Evolutionary conservation across 2,329 filamentous ascomycete species (phyloP).

Genomic region (Coleophoma crateriformis): DNA sequence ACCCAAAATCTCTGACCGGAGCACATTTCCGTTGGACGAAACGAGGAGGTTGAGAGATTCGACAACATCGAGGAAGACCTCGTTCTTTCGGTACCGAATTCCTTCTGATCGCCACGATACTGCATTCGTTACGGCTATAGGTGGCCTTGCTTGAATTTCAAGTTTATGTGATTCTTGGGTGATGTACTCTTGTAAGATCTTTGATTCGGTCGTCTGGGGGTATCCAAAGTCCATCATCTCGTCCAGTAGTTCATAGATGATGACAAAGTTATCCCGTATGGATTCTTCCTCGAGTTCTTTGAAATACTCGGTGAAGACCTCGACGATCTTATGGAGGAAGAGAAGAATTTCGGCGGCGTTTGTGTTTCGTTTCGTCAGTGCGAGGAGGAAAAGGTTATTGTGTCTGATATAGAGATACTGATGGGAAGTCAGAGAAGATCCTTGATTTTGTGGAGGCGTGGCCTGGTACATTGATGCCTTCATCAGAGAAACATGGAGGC

Average conservation of each 20-base stretch:
- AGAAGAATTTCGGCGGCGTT: constrained; percentile 98
- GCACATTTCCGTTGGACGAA: constrained; percentile 87
- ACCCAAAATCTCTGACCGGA: constrained; percentile 92
- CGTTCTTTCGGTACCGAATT: constrained; percentile 97
- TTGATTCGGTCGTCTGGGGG: constrained; percentile 95
- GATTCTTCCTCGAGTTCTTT: constrained; percentile 98
- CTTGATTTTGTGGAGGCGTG: too few species aligned
- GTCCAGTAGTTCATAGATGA: constrained; percentile 97
- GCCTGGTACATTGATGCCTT: constrained; percentile 81
- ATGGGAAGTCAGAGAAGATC: constrained; percentile 8
- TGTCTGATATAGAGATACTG: constrained; percentile 99
- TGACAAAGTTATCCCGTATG: constrained; percentile 98
- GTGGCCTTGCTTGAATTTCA: constrained; percentile 90
- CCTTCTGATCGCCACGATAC: constrained; percentile 98
- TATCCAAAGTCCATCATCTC: constrained; percentile 99
- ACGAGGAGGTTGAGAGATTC: constrained; percentile 96
- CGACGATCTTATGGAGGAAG: constrained; percentile 96
- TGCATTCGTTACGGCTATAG: constrained; percentile 96
- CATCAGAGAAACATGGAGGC: constrained; percentile 94
- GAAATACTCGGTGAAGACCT: constrained; percentile 99
- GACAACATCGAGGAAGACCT: constrained; percentile 96
- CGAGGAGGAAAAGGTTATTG: constrained; percentile 97
- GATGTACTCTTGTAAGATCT: constrained; percentile 99
- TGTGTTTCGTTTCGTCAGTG: constrained; percentile 96
- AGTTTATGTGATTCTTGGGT: constrained; percentile 99